Conservation (phyloP, 2,329 filamentous ascomycete species). For the Stylonectria norvegica region DNA sequence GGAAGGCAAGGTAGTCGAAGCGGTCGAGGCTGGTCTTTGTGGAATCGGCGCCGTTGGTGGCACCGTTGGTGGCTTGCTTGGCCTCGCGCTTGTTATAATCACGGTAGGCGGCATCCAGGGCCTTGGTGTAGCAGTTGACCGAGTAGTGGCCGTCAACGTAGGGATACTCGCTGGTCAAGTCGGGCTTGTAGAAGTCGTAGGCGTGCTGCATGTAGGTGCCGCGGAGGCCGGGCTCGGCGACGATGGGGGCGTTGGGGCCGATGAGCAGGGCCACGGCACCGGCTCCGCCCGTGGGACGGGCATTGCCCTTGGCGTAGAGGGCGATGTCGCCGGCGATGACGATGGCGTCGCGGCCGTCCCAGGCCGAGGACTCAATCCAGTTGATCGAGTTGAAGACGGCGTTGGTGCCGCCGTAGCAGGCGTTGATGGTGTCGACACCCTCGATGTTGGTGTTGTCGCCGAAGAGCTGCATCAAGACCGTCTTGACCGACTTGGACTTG, state of each 20-base stretch:
- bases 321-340: constrained; percentile 81
- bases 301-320: constrained; percentile 79
- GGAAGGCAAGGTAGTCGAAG: constrained; percentile 82
- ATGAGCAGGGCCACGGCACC: constrained; percentile 76
- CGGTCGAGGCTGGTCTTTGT: constrained; percentile 67
- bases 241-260: constrained; percentile 73
- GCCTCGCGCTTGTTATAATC: constrained; percentile 74
- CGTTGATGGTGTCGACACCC: constrained; percentile 79
- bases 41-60: constrained; percentile 40
- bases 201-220: constrained; percentile 79
- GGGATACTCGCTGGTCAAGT: constrained; percentile 82
- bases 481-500: constrained; percentile 90
- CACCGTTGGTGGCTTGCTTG: constrained; percentile 52
- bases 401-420: constrained; percentile 84
- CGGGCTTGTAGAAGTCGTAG: constrained; percentile 90
- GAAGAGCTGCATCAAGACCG: constrained; percentile 83
- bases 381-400: constrained; percentile 79
- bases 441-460: constrained; percentile 80
- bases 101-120: constrained; percentile 76
- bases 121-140: constrained; percentile 75
- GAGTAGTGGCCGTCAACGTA: constrained; percentile 84
- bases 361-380: constrained; percentile 83
- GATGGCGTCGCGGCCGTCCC: constrained; percentile 79
- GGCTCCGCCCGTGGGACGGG: constrained; percentile 76
- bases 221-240: constrained; percentile 73